Percentiles rank a stretch among this genome's conserved stretches.
Conservation (phyloP, 257 asterid species). For the Nicotiana paniculata region DNA sequence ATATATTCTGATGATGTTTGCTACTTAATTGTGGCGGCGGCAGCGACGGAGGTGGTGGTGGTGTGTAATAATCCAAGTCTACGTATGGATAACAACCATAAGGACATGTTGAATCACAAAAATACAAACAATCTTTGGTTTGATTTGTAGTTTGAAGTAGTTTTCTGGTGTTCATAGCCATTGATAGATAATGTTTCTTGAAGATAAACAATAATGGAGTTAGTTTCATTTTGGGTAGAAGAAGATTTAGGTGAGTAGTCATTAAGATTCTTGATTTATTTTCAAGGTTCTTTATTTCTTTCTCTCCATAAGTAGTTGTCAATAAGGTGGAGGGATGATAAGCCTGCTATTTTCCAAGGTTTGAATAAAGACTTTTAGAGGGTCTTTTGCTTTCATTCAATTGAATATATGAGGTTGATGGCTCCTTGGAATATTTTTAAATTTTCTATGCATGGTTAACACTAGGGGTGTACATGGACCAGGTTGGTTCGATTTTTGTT, state of each 20-base stretch:
- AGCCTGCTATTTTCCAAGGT: background rate
- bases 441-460: background rate
- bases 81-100: constrained; percentile 13
- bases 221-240: background rate
- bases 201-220: background rate
- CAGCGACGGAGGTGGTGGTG: background rate
- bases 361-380: background rate
- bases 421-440: background rate
- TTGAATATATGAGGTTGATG: background rate
- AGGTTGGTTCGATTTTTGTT: too few species aligned
- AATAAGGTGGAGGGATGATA: background rate
- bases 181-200: background rate
- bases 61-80: background rate
- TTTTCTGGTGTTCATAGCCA: constrained; percentile 20
- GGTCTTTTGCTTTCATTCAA: background rate
- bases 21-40: background rate
- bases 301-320: background rate
- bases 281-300: background rate
- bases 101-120: constrained; percentile 22
- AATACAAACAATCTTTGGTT: constrained; percentile 15
- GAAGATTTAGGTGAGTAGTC: background rate
- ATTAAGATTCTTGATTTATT: background rate
- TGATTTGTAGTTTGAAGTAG: constrained; percentile 8
- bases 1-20: background rate
- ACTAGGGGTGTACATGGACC: too few species aligned